These are phyloP conservation scores for Candida adriatica DNA, from an alignment of 805 yeast genomes.

Conservation along the genomic window DNA sequence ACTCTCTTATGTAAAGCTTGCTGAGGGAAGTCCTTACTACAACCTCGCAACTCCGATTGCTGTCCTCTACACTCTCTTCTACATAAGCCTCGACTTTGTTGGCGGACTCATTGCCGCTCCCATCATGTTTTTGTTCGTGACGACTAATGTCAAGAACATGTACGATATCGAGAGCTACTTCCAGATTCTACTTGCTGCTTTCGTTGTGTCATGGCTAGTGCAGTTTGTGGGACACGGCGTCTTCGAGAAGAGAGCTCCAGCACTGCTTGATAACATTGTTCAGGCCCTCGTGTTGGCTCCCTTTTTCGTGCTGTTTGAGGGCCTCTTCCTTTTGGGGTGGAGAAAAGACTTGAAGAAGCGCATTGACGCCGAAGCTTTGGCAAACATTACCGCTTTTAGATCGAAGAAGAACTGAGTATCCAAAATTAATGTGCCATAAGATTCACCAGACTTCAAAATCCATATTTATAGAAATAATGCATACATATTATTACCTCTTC, in stretches of 20 bases:
- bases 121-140: constrained; percentile 26
- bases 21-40: constrained; percentile 10
- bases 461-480: too few relatives aligned
- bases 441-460: not conserved
- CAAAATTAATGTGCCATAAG: not conserved
- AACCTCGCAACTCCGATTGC: constrained; percentile 44
- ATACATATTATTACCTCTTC: too few relatives aligned
- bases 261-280: constrained; percentile 70
- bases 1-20: constrained; percentile 23
- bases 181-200: constrained; percentile 26
- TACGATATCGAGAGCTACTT: constrained; percentile 14
- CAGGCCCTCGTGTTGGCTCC: constrained; percentile 92
- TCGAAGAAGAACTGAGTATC: constrained; percentile 1
- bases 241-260: constrained; percentile 81
- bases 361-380: constrained; percentile 29
- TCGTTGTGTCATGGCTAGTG: constrained; percentile 61
- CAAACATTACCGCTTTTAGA: constrained; percentile 22
- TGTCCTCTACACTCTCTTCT: constrained; percentile 47
- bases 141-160: constrained; percentile 21
- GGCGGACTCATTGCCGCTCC: constrained; percentile 42
- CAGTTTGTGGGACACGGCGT: constrained; percentile 87
- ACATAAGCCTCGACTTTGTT: constrained; percentile 46
- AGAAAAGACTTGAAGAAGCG: constrained; percentile 36
- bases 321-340: constrained; percentile 62
- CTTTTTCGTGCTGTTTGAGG: constrained; percentile 76